Evolutionary conservation across 164 flowering plant genomes (phyloP).

Genomic region (Hamamelis virginiana): DNA sequence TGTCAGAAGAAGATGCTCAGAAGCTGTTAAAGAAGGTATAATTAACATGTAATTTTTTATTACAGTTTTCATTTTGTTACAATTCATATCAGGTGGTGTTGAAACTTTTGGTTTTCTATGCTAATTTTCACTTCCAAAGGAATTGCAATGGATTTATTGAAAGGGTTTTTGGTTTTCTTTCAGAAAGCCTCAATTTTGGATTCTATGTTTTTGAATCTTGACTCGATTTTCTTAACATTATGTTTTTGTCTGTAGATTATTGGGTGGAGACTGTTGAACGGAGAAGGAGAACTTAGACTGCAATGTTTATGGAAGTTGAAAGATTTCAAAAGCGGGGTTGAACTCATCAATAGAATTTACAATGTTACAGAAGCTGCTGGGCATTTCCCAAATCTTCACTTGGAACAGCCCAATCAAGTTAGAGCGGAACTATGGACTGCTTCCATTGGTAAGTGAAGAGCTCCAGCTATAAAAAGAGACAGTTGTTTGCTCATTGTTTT

Average conservation of each 20-base stretch:
- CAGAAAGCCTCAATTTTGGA: not conserved
- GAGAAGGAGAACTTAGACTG: conserved; percentile 52
- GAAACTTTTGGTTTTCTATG: no score
- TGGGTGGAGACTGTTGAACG: conserved; percentile 81
- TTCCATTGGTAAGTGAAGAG: conserved; percentile 54
- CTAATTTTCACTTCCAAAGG: no score
- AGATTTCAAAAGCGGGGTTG: conserved; percentile 64
- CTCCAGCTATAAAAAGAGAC: no score
- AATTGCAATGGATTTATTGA: not conserved
- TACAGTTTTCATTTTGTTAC: not conserved
- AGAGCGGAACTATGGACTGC: conserved; percentile 81
- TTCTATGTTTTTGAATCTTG: not conserved
- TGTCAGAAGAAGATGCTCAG: conserved; percentile 57
- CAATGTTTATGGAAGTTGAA: conserved; percentile 87
- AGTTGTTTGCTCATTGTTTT: not conserved
- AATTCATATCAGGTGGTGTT: not conserved
- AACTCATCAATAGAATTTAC: conserved; percentile 68
- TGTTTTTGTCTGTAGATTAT: conserved; percentile 48
- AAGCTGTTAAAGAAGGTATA: conserved; percentile 61
- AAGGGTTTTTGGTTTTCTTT: no score
- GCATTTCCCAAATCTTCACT: conserved; percentile 68
- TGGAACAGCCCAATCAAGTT: conserved; percentile 74
- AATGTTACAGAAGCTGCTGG: conserved; percentile 54
- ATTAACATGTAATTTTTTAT: not conserved
- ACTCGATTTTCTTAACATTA: not conserved